Base-by-base conservation (phyloP, 2,329 filamentous ascomycete genomes). In the Cladosporium velox region DNA sequence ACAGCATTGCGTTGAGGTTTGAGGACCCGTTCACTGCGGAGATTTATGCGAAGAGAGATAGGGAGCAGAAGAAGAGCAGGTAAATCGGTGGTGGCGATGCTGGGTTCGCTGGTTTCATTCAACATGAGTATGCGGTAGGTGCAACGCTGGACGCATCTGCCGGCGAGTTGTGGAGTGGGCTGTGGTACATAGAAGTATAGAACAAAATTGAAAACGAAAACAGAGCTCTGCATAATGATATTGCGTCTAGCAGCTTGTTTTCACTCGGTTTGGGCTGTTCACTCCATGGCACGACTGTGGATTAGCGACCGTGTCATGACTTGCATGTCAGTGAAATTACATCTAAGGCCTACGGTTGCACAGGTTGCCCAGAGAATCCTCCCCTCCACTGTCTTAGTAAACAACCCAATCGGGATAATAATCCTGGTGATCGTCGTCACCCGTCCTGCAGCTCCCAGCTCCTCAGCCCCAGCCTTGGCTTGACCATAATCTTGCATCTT, bases 1-100 rank as follows among this genome's bases (percentile, higher is more conserved):
- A 98, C 79, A 83, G 88, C 75, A 80, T 97, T 68, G 94, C 94
- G 12, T 84, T 97, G 75, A 83, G 84, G 73, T 97, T 88, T 81
- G 94, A 98, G 83, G 94, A 98, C 79, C 94, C 94, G 4, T 99
- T 98, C 80, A 99, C 95, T 7, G 87, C 88, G 3, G 91, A 86
- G 70, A 99, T 99, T 75, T 99, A 98, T 79, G 90, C 90, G 71
- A 96, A 95, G 87, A 86, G 91, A 67, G 91, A 93, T 66, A 75
- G 79, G 70, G 80, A 83, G 74, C 66, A 74, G 70, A 72, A 68
- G 77, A 78, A 77, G 74, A 66, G 65, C 15, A 62, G 64, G 14
- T 49, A 62, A 60, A 41, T 61, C 51, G 12, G 61, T 32, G 65
- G 59, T 55, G 47, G 6, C 28, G 28, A 18, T 41, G 63, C 5